These are phyloP conservation scores for Auricularia cornea DNA, from an alignment of 768 basidiomycete genomes.

Conservation along the genomic window DNA sequence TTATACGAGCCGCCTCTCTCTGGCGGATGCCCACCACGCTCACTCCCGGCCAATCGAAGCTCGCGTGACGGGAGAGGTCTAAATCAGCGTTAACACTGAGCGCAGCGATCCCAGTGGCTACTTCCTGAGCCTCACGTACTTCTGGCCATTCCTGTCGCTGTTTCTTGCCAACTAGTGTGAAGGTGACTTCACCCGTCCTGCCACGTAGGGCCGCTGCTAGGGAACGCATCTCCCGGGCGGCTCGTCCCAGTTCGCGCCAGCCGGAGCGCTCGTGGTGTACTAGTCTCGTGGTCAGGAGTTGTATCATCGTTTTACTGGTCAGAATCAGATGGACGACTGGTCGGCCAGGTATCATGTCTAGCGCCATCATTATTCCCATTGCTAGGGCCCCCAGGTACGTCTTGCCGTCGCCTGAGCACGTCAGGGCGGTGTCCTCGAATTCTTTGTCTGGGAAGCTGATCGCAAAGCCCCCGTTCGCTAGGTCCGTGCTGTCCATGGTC, in stretches of 20 bases:
- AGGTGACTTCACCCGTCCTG: too few species aligned
- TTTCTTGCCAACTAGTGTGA: too few species aligned
- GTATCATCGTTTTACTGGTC: neutral
- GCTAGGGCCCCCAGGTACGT: neutral
- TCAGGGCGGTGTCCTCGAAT: neutral
- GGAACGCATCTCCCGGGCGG: neutral
- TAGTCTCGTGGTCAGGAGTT: neutral
- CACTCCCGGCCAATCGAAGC: neutral
- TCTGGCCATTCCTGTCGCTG: too few species aligned
- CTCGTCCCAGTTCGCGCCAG: neutral
- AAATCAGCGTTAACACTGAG: too few species aligned
- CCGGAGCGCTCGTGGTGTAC: neutral
- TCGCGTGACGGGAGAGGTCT: neutral
- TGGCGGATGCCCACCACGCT: neutral
- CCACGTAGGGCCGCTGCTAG: neutral
- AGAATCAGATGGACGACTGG: neutral
- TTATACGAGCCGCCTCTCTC: neutral
- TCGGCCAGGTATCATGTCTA: neutral
- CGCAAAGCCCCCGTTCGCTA: neutral
- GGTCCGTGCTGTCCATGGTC: neutral
- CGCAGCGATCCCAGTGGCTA: too few species aligned
- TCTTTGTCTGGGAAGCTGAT: neutral
- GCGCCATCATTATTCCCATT: neutral
- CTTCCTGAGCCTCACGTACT: too few species aligned
- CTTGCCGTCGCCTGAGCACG: neutral